Percentiles rank a stretch among this genome's conserved stretches.
Evolutionary conservation across 177 flowering plant species (phyloP).

Genomic region (Vitis hybrid): DNA sequence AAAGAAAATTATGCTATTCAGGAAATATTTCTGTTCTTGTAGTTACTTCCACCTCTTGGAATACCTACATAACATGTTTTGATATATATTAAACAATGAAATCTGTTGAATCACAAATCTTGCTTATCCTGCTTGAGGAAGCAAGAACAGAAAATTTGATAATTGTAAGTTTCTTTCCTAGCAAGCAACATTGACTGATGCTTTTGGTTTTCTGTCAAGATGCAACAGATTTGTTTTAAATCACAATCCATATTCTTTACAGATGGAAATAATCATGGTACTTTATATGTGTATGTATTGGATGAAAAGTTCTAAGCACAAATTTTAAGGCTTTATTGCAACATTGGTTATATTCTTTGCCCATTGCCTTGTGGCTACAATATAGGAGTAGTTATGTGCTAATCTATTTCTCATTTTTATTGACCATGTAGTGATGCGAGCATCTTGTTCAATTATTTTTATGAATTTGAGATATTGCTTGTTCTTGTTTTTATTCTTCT

Average conservation of each 20-base stretch:
- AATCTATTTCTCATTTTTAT: background rate
- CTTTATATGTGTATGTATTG: background rate
- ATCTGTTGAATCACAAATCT: background rate
- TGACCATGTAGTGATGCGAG: background rate
- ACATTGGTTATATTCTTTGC: background rate
- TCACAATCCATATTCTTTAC: background rate
- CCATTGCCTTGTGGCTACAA: background rate
- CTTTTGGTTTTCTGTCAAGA: background rate
- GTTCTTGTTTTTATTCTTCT: background rate
- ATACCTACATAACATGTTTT: background rate
- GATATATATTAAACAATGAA: background rate
- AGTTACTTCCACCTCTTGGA: background rate
- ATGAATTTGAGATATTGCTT: background rate
- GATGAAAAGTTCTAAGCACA: background rate
- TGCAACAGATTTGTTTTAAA: background rate
- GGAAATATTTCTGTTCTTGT: background rate
- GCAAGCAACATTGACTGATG: too few relatives aligned
- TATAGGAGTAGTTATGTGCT: background rate
- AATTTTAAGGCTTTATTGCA: background rate
- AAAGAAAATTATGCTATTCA: background rate
- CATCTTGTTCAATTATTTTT: background rate
- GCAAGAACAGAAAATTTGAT: background rate
- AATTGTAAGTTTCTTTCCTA: background rate
- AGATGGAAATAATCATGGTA: background rate
- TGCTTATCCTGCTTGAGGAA: background rate